phyloP scores from a whole-genome alignment of 1,284 basidiomycete species.

The Thecaphora thlaspeos region DNA sequence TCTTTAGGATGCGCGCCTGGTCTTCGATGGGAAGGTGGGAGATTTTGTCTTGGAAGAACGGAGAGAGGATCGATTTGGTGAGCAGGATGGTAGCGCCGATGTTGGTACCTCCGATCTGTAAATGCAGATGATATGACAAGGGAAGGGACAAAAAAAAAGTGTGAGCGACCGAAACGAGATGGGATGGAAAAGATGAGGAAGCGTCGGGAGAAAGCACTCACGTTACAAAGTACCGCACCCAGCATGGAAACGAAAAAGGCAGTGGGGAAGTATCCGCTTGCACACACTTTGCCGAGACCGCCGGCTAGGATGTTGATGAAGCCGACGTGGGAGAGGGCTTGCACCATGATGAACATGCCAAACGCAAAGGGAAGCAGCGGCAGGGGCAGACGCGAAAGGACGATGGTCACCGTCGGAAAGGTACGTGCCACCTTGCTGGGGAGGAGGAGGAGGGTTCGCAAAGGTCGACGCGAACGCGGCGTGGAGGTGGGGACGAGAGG shows the following conservation, averaged over 20 bases:
- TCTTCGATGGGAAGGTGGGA: constrained; percentile 2
- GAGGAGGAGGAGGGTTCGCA: constrained; percentile 12
- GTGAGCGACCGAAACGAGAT: too few relatives aligned
- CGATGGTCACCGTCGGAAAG: constrained; percentile 76
- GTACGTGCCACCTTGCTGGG: constrained; percentile 12
- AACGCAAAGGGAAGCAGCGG: constrained; percentile 87
- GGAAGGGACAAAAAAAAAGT: too few relatives aligned
- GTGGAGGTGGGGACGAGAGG: too few relatives aligned
- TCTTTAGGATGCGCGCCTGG: constrained; percentile 46
- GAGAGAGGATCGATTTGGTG: constrained; percentile 64
- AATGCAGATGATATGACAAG: too few relatives aligned
- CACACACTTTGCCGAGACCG: constrained; percentile 65
- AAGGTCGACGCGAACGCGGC: neutral
- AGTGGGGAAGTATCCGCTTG: constrained; percentile 60
- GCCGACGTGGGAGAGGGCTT: constrained; percentile 77
- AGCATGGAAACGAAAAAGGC: constrained; percentile 63
- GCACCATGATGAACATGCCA: constrained; percentile 90
- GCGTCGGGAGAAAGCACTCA: too few relatives aligned
- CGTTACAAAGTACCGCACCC: constrained; percentile 77
- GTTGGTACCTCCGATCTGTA: constrained; percentile 79
- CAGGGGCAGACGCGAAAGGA: constrained; percentile 73
- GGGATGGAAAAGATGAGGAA: too few relatives aligned
- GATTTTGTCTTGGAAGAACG: constrained; percentile 24
- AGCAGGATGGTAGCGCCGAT: constrained; percentile 94
- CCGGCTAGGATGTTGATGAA: constrained; percentile 83